Conservation (phyloP, 140 eudicot genomes). For the Bidens hawaiensis region DNA sequence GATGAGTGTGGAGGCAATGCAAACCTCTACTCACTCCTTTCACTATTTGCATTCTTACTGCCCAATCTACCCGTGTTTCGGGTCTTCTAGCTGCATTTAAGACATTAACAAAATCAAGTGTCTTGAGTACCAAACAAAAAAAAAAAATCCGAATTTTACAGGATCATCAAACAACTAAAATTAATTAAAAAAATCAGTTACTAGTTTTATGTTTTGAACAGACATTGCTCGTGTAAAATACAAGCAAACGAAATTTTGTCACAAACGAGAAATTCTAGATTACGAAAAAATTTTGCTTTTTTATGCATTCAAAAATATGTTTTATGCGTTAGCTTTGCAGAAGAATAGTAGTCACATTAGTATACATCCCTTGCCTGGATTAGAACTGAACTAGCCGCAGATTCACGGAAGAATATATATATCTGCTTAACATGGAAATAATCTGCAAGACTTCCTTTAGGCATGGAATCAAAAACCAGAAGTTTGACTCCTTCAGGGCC, state of each 20-base stretch:
- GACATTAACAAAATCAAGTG: background rate
- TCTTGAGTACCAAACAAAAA: background rate
- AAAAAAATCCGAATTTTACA: no score
- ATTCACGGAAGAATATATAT: background rate
- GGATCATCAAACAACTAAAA: no score
- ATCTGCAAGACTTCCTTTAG: background rate
- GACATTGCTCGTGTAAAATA: no score
- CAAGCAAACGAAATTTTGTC: no score
- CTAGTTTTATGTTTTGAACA: background rate
- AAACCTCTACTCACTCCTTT: slow-evolving; percentile 5
- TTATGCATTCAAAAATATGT: no score
- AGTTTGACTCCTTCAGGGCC: slow-evolving; percentile 62
- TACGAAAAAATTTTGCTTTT: no score
- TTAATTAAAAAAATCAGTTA: no score
- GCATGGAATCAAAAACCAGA: background rate
- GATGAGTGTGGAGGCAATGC: background rate
- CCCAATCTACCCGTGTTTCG: background rate
- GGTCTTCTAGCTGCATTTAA: background rate
- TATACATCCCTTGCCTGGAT: background rate
- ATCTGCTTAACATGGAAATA: background rate
- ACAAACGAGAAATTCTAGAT: no score
- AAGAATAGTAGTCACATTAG: no score
- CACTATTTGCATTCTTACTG: background rate
- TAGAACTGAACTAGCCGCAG: background rate
- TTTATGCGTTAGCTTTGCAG: no score